Conservation (phyloP, 2,329 filamentous ascomycete genomes). For the Colletotrichum karsti region DNA sequence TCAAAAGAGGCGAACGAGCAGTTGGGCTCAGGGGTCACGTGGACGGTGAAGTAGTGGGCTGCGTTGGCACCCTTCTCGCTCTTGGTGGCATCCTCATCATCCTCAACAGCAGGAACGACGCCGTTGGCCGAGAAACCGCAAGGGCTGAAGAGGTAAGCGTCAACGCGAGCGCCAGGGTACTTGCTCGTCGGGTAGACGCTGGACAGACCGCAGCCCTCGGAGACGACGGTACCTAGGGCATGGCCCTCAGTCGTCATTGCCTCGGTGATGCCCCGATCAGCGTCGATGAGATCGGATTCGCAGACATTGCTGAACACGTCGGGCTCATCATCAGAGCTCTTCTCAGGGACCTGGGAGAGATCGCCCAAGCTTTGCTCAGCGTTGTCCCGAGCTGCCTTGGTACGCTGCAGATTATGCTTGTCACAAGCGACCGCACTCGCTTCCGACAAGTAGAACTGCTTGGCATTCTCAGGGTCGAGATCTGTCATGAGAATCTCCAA, state of each 20-base stretch:
- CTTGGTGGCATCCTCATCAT: conserved; percentile 49
- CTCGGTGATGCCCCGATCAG: conserved; percentile 70
- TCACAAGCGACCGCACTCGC: conserved; percentile 91
- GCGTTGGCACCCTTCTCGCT: conserved; percentile 51
- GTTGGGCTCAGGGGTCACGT: conserved; percentile 95
- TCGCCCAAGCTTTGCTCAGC: conserved; percentile 68
- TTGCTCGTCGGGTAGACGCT: conserved; percentile 86
- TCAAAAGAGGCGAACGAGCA: conserved; percentile 99
- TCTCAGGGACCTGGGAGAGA: conserved; percentile 52
- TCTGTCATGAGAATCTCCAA: conserved; percentile 79
- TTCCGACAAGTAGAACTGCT: conserved; percentile 74
- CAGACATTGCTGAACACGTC: conserved; percentile 83
- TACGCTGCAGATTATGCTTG: conserved; percentile 72
- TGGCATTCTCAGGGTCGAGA: conserved; percentile 72
- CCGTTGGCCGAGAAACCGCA: conserved; percentile 98
- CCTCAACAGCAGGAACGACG: conserved; percentile 81
- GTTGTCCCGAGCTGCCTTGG: conserved; percentile 68
- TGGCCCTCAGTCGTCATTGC: conserved; percentile 93
- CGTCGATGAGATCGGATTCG: conserved; percentile 60
- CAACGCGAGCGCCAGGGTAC: conserved; percentile 92
- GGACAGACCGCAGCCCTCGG: conserved; percentile 87
- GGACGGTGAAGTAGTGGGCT: conserved; percentile 96
- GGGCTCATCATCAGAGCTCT: conserved; percentile 61
- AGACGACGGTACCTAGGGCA: conserved; percentile 89
- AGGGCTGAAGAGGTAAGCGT: conserved; percentile 95